A percentile compares a stretch with the other conserved stretches of the same genome.
These are phyloP conservation scores for Fusarium foetens DNA, from an alignment of 2,329 filamentous ascomycete species.

Conservation along the genomic window DNA sequence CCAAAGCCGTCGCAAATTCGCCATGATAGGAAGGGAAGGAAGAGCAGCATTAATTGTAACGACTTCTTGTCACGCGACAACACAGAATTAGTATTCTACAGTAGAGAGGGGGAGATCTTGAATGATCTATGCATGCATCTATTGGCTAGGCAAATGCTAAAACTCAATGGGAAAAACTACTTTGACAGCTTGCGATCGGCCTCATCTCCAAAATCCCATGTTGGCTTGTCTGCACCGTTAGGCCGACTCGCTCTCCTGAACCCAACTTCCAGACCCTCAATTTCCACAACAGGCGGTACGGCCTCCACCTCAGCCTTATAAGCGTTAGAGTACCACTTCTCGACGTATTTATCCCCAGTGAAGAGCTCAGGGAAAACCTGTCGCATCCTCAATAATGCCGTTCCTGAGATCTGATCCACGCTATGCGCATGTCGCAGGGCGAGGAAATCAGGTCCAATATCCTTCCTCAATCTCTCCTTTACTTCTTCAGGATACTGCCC, in stretches of 20 bases:
- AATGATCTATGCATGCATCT: neutral
- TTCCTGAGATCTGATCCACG: slow-evolving; percentile 72
- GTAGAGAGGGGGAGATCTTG: fast-evolving
- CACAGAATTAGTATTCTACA: neutral
- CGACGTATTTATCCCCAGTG: slow-evolving; percentile 16
- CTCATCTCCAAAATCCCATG: slow-evolving; percentile 58
- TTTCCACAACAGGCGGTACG: slow-evolving; percentile 57
- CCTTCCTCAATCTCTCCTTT: slow-evolving; percentile 61
- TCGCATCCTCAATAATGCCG: slow-evolving; percentile 60
- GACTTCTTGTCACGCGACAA: neutral
- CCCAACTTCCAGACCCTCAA: slow-evolving; percentile 57
- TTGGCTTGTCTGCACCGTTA: slow-evolving; percentile 67
- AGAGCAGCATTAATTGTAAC: neutral
- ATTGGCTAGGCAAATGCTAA: neutral
- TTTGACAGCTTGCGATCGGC: slow-evolving; percentile 14
- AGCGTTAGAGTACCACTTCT: slow-evolving; percentile 35
- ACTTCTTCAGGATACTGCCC: slow-evolving; percentile 66
- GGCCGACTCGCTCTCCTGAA: slow-evolving; percentile 55
- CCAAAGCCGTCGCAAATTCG: neutral
- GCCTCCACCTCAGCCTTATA: slow-evolving; percentile 51
- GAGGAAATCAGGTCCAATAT: slow-evolving; percentile 64
- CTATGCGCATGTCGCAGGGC: slow-evolving; percentile 68
- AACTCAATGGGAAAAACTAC: neutral
- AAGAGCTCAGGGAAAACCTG: slow-evolving; percentile 30
- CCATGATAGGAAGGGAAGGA: neutral